A percentile compares a stretch with the other conserved stretches of the same genome.
phyloP scores from a whole-genome alignment of 2,329 filamentous ascomycete genomes.

The Neoscytalidium dimidiatum region DNA sequence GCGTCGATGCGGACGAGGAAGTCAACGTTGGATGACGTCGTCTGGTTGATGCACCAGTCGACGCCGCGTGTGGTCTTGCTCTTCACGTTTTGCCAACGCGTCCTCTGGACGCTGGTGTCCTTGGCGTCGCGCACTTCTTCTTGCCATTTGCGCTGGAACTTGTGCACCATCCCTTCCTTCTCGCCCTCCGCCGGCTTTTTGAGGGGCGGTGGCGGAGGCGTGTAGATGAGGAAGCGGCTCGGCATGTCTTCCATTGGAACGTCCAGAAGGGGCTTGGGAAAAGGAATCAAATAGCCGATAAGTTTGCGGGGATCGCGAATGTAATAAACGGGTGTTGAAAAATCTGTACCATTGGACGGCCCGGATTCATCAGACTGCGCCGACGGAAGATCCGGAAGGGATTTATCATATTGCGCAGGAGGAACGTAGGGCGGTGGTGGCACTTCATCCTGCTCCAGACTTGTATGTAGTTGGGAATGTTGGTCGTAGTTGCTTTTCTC shows the following conservation, averaged over 20 bases:
- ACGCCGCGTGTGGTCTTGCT: constrained; percentile 43
- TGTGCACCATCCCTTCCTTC: constrained; percentile 45
- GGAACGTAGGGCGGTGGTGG: not conserved
- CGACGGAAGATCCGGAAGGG: not conserved
- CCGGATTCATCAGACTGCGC: not conserved
- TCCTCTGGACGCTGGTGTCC: constrained; percentile 40
- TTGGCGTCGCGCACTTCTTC: constrained; percentile 47
- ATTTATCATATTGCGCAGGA: not conserved
- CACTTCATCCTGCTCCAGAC: not conserved
- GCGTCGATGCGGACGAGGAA: constrained; percentile 44
- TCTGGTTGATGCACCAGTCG: constrained; percentile 42
- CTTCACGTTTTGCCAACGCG: constrained; percentile 46
- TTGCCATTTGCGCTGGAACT: constrained; percentile 48
- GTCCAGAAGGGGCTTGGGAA: constrained; percentile 44
- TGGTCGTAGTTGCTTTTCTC: not conserved
- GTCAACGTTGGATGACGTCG: constrained; percentile 44
- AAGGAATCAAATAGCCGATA: constrained; percentile 47
- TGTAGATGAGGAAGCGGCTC: constrained; percentile 47
- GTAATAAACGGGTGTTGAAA: constrained; percentile 39
- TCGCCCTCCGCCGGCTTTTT: constrained; percentile 42
- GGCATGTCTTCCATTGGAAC: constrained; percentile 38
- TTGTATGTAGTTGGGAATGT: not conserved
- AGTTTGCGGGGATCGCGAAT: constrained; percentile 44
- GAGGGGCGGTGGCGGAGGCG: constrained; percentile 45
- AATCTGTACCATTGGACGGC: not conserved